Evolutionary conservation across 352 stramenopile genomes (phyloP).

Genomic region (Phytophthora macrochlamydospora): DNA sequence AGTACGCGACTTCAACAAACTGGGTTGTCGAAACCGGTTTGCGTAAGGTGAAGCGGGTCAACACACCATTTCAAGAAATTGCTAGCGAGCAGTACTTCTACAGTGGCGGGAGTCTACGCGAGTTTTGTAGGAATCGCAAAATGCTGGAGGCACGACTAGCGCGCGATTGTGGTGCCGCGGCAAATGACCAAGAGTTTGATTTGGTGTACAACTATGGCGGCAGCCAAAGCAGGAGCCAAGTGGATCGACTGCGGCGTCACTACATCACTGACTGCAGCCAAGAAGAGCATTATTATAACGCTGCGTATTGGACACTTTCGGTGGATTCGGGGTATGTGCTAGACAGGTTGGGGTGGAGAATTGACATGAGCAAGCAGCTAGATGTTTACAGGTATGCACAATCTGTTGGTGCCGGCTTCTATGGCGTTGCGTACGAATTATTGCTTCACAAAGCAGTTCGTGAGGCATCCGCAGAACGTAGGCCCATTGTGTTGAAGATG

Average conservation of each 20-base stretch:
- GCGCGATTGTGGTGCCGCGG: not conserved
- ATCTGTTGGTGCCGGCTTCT: slow-evolving; percentile 14
- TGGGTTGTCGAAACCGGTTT: slow-evolving; percentile 22
- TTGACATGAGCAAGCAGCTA: slow-evolving; percentile 21
- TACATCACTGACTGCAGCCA: slow-evolving; percentile 18
- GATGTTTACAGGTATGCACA: slow-evolving; percentile 8
- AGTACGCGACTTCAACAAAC: slow-evolving; percentile 23
- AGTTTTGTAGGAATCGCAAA: slow-evolving; percentile 12
- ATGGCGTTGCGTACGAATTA: slow-evolving; percentile 10
- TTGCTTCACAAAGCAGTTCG: slow-evolving; percentile 17
- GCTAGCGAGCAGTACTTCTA: slow-evolving; percentile 23
- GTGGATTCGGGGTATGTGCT: slow-evolving; percentile 24
- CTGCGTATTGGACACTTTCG: not conserved
- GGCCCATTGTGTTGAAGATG: slow-evolving; percentile 23
- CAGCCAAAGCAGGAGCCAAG: slow-evolving; percentile 1
- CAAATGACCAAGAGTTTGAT: slow-evolving; percentile 5
- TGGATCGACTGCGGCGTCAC: slow-evolving; percentile 22
- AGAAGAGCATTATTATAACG: slow-evolving; percentile 13
- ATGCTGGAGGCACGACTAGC: not conserved
- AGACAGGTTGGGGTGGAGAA: slow-evolving; percentile 9
- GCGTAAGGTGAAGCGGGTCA: slow-evolving; percentile 2
- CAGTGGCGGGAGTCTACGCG: slow-evolving; percentile 28
- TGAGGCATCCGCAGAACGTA: slow-evolving; percentile 10
- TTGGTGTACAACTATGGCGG: slow-evolving; percentile 20
- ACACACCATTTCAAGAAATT: slow-evolving; percentile 2